A percentile compares a stretch with the other conserved stretches of the same genome.
Conservation (phyloP, 441 rosid species). For the Pelargonium exstipulatum region DNA sequence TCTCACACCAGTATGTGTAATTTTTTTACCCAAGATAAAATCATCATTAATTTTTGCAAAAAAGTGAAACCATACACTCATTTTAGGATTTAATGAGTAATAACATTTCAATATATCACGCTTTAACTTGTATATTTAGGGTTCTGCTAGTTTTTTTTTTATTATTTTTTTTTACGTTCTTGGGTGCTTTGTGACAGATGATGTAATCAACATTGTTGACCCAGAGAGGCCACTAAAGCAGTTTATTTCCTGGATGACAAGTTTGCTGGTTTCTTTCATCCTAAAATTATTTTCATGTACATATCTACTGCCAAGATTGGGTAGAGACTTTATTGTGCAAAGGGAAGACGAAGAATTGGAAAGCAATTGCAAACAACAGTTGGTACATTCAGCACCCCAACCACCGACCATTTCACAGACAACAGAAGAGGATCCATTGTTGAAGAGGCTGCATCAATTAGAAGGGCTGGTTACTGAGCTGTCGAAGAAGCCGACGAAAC, state of each 20-base stretch:
- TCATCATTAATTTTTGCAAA: too few relatives aligned
- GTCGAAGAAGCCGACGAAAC: conserved; percentile 51
- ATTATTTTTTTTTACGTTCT: conserved; percentile 1
- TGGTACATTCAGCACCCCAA: conserved; percentile 35
- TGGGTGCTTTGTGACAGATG: conserved; percentile 40
- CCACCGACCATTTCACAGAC: conserved; percentile 32
- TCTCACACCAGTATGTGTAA: too few relatives aligned
- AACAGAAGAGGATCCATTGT: conserved; percentile 44
- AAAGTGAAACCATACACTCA: too few relatives aligned
- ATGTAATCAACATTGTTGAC: conserved; percentile 24
- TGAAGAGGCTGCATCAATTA: conserved; percentile 76
- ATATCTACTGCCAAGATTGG: conserved; percentile 38
- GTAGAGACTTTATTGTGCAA: conserved; percentile 38
- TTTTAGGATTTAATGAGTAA: too few relatives aligned
- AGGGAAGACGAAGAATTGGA: conserved; percentile 24
- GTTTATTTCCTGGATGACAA: conserved; percentile 33
- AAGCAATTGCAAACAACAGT: conserved; percentile 27
- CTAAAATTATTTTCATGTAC: conserved; percentile 49
- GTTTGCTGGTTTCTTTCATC: conserved; percentile 32
- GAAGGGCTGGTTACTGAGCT: conserved; percentile 69
- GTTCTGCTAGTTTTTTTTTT: background rate
- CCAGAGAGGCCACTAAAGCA: conserved; percentile 33
- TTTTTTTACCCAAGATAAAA: too few relatives aligned
- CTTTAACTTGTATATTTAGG: background rate
- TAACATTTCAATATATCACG: background rate